Evolutionary conservation across 257 asterid species (phyloP).

Genomic region (Avicennia marina): DNA sequence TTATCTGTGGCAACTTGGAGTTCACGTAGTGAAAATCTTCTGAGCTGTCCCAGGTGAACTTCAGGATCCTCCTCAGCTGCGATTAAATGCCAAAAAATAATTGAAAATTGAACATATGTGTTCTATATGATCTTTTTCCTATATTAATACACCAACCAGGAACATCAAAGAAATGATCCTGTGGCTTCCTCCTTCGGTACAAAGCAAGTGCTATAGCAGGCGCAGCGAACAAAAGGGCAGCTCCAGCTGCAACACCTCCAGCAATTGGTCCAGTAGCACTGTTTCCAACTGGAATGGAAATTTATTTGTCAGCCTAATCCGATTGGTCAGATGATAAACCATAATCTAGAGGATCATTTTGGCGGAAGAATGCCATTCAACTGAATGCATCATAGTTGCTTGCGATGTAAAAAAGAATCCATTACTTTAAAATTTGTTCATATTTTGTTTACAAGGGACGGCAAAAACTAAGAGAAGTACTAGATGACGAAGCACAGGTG

Average conservation of each 20-base stretch:
- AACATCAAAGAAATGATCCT: constrained; percentile 86
- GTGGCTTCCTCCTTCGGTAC: constrained; percentile 71
- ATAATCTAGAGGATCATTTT: neutral
- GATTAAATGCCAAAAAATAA: constrained; percentile 14
- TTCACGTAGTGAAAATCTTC: constrained; percentile 77
- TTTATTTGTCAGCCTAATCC: constrained; percentile 1
- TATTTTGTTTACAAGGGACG: too few relatives aligned
- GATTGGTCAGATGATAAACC: constrained; percentile 12
- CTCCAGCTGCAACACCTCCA: constrained; percentile 91
- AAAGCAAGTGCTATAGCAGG: constrained; percentile 74
- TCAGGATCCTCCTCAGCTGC: constrained; percentile 96
- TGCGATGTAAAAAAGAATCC: too few relatives aligned
- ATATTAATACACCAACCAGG: constrained; percentile 57
- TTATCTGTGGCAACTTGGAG: constrained; percentile 77
- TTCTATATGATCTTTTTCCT: neutral
- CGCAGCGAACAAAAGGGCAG: constrained; percentile 79
- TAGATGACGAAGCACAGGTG: neutral
- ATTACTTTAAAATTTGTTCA: too few relatives aligned
- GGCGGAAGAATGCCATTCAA: neutral
- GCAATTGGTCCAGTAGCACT: constrained; percentile 83
- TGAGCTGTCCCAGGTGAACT: constrained; percentile 92
- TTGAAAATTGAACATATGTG: neutral
- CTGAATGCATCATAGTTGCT: too few relatives aligned
- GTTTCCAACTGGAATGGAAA: constrained; percentile 45
- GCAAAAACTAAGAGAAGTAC: too few relatives aligned